Evolutionary conservation across 495 filamentous ascomycete genomes (phyloP).

Genomic region (Pyrenula massariospora): DNA sequence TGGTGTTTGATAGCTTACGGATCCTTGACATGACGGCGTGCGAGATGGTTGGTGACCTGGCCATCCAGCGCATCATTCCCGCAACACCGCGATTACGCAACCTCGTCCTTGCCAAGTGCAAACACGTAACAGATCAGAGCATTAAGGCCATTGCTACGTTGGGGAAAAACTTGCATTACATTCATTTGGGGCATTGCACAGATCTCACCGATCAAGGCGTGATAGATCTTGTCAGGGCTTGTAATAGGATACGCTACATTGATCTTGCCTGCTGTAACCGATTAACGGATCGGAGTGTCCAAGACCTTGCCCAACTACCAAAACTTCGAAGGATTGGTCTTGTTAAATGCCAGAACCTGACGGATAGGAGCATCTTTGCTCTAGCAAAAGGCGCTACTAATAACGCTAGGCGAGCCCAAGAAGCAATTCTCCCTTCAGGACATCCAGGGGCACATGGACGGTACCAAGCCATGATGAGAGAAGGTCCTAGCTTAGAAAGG

Average conservation of each 20-base stretch:
- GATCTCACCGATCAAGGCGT: conserved; percentile 84
- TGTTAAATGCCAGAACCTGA: conserved; percentile 86
- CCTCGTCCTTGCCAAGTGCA: conserved; percentile 87
- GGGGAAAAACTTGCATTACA: conserved; percentile 91
- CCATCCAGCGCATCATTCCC: conserved; percentile 74
- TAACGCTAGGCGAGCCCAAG: conserved; percentile 23
- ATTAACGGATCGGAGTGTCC: conserved; percentile 81
- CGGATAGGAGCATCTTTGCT: conserved; percentile 75
- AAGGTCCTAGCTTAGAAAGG: conserved; percentile 50
- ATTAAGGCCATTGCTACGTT: conserved; percentile 79
- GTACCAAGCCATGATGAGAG: conserved; percentile 25
- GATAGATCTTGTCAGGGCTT: conserved; percentile 65
- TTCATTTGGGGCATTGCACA: conserved; percentile 89
- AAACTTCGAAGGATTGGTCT: conserved; percentile 90
- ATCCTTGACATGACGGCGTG: conserved; percentile 92
- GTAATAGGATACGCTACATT: conserved; percentile 94
- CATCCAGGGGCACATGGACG: conserved; percentile 16
- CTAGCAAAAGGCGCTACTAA: conserved; percentile 45
- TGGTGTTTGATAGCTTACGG: conserved; percentile 71
- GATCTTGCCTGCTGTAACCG: conserved; percentile 90
- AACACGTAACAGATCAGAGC: conserved; percentile 78
- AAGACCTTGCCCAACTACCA: conserved; percentile 70
- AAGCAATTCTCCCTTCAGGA: conserved; percentile 7
- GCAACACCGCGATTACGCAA: conserved; percentile 83
- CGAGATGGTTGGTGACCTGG: conserved; percentile 66